A percentile compares a stretch with the other conserved stretches of the same genome.
Conservation (phyloP, 257 asterid genomes). For the Salvia splendens region DNA sequence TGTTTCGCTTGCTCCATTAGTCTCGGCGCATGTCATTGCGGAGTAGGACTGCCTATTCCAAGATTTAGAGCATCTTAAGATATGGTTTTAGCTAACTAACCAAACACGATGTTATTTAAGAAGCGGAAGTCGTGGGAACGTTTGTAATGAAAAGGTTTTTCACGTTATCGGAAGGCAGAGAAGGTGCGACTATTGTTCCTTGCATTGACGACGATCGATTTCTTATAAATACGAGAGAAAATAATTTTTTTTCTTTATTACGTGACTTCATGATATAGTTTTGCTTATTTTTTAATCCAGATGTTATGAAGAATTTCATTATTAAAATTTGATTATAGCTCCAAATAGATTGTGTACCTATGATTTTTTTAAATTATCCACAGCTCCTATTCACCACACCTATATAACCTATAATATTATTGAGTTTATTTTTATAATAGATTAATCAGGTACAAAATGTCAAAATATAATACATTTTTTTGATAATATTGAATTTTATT, state of each 20-base stretch:
- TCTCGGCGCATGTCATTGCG: conserved; percentile 58
- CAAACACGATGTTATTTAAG: conserved; percentile 17
- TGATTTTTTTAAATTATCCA: neutral
- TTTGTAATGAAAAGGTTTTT: too few relatives aligned
- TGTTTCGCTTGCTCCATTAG: conserved; percentile 47
- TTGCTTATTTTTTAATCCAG: conserved; percentile 39
- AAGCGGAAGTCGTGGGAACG: too few relatives aligned
- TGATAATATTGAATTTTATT: too few relatives aligned
- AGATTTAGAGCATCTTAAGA: conserved; percentile 34
- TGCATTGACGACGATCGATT: neutral
- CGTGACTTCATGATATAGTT: conserved; percentile 29
- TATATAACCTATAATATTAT: too few relatives aligned
- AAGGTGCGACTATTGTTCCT: too few relatives aligned
- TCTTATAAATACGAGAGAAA: neutral
- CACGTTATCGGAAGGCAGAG: too few relatives aligned
- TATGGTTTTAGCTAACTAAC: conserved; percentile 20
- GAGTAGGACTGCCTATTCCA: neutral
- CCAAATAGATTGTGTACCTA: neutral
- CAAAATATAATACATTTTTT: neutral
- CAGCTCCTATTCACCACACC: too few relatives aligned
- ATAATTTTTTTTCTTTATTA: neutral
- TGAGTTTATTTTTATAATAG: too few relatives aligned
- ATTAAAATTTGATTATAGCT: conserved; percentile 22
- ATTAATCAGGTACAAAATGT: neutral
- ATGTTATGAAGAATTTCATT: conserved; percentile 12